Conservation (phyloP, 2,329 filamentous ascomycete species). For the Lasiodiplodia sp. region DNA sequence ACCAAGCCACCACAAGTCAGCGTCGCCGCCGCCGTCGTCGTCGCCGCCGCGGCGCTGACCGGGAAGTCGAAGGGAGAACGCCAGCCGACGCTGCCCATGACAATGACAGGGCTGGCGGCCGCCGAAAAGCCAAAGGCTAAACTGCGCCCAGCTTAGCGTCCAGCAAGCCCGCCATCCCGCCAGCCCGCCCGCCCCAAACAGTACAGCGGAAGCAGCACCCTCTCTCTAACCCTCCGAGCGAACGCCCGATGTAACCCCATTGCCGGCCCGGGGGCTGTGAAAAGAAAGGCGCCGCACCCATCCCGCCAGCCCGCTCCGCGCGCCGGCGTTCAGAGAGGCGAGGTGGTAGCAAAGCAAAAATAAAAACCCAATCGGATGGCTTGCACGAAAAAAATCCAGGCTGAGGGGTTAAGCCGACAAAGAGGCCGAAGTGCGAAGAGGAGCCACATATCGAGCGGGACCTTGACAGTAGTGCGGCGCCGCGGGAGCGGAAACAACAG, state of each 20-base stretch:
- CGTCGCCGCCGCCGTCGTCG: background rate
- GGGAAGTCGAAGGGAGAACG: background rate
- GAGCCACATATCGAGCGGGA: background rate
- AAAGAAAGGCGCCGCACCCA: background rate
- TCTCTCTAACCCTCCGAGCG: background rate
- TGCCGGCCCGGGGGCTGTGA: background rate
- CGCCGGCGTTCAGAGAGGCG: constrained; percentile 21
- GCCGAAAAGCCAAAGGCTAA: background rate
- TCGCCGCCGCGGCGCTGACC: background rate
- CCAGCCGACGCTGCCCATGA: background rate
- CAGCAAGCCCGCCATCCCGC: constrained; percentile 2
- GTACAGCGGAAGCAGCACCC: background rate
- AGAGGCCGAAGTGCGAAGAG: background rate
- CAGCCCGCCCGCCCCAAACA: background rate
- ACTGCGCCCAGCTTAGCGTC: background rate
- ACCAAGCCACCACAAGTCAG: constrained; percentile 24
- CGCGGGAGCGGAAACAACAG: background rate
- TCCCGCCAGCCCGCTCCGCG: constrained; percentile 13
- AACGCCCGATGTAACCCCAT: constrained; percentile 26
- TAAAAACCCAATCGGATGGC: background rate
- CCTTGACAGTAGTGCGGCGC: constrained; percentile 6
- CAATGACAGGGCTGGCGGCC: background rate
- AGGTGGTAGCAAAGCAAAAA: background rate
- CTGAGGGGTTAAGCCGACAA: constrained; percentile 9
- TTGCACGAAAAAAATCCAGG: background rate